A percentile compares a stretch with the other conserved stretches of the same genome.
phyloP scores from a whole-genome alignment of 75 land plant species.

The Pseudotsuga menziesii region DNA sequence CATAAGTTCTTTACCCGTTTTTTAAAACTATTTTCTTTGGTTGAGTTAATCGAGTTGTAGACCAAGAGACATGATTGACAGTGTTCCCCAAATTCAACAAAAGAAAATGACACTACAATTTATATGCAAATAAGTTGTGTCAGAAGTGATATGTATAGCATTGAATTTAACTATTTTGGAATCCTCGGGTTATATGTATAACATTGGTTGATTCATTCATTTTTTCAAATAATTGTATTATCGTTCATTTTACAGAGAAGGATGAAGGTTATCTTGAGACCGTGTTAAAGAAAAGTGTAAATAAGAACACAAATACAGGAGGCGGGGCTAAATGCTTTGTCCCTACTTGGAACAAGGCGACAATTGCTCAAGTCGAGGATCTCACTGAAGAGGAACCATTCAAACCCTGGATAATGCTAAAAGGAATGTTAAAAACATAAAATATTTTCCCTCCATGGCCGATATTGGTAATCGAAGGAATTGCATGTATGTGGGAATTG shows the following conservation, averaged over 20 bases:
- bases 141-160: too few relatives aligned
- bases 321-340: conserved; percentile 50
- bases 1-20: too few relatives aligned
- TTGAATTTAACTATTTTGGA: too few relatives aligned
- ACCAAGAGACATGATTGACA: neutral
- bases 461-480: conserved; percentile 37
- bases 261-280: conserved; percentile 28
- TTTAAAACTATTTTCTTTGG: neutral
- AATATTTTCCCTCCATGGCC: conserved; percentile 44
- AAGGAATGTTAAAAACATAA: conserved; percentile 12
- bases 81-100: neutral
- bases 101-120: neutral
- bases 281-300: conserved; percentile 21
- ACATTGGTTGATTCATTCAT: conserved; percentile 35
- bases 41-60: neutral
- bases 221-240: conserved; percentile 22
- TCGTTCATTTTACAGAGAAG: conserved; percentile 23
- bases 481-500: conserved; percentile 57
- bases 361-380: conserved; percentile 37
- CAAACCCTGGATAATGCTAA: neutral
- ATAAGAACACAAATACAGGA: conserved; percentile 37
- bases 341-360: conserved; percentile 17
- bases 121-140: conserved; percentile 1
- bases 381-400: conserved; percentile 52
- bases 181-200: conserved; percentile 40